phyloP scores from a whole-genome alignment of 371 early-diverging fungal species.

The Mucor saturninus region DNA sequence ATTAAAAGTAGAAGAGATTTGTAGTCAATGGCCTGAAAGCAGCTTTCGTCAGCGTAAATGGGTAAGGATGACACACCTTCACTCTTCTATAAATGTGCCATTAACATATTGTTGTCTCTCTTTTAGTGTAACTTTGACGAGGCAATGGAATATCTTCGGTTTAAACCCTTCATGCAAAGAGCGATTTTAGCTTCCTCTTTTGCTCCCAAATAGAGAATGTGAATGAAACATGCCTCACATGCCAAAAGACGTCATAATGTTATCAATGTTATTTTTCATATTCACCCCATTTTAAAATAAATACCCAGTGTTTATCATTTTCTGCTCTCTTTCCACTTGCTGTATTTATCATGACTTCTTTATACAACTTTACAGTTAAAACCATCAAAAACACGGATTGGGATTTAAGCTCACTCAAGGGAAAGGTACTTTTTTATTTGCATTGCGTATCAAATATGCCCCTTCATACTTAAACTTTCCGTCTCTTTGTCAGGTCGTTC shows the following conservation, averaged over 20 bases:
- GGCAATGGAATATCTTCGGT: constrained; percentile 46
- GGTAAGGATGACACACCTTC: constrained; percentile 38
- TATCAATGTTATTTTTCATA: not conserved
- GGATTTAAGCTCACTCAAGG: constrained; percentile 42
- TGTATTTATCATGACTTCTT: constrained; percentile 7
- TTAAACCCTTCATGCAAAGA: constrained; percentile 61
- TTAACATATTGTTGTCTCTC: not conserved
- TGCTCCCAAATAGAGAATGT: constrained; percentile 17
- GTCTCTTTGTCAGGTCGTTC: constrained; percentile 62
- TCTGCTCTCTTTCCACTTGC: not conserved
- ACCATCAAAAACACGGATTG: constrained; percentile 51
- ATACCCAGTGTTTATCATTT: not conserved
- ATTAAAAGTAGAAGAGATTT: constrained; percentile 54
- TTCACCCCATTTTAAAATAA: not conserved
- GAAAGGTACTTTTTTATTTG: constrained; percentile 33
- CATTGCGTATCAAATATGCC: not conserved
- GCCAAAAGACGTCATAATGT: not conserved
- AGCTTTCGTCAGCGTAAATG: constrained; percentile 57
- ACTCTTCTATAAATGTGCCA: not conserved
- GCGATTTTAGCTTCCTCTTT: constrained; percentile 54
- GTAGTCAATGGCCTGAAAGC: constrained; percentile 63
- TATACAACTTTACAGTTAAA: constrained; percentile 50
- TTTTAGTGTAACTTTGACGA: constrained; percentile 62
- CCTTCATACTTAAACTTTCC: not conserved
- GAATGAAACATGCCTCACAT: too few relatives aligned